phyloP scores from a whole-genome alignment of 129 eudicot genomes.

The Helichrysum umbraculigerum region DNA sequence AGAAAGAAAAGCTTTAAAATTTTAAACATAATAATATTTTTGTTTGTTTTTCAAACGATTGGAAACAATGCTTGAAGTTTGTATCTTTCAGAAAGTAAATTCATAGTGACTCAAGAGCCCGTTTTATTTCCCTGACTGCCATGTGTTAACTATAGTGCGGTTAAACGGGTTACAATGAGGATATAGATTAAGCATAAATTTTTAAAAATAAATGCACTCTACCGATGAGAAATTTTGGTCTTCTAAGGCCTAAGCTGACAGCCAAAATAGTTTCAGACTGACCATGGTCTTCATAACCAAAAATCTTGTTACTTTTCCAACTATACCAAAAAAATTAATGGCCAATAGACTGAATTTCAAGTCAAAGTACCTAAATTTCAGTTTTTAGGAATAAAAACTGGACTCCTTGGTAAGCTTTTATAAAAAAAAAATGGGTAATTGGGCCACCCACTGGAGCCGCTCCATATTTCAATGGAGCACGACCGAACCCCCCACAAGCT shows the following conservation, averaged over 20 bases:
- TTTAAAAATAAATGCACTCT: background rate
- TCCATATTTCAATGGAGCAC: no score
- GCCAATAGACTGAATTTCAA: background rate
- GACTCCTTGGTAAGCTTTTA: conserved; percentile 1
- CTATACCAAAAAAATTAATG: background rate
- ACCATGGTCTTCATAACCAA: background rate
- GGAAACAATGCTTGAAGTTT: background rate
- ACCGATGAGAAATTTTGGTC: background rate
- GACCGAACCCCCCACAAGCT: no score
- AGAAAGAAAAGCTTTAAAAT: background rate
- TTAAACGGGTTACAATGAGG: background rate
- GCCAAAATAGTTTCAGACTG: background rate
- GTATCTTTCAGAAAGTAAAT: background rate
- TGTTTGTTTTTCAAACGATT: background rate
- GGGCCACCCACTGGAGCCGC: no score
- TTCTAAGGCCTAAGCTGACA: background rate
- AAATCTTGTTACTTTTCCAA: background rate
- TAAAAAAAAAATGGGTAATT: no score
- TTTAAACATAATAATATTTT: no score
- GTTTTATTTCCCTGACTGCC: background rate
- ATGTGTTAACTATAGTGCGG: background rate
- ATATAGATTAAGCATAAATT: background rate
- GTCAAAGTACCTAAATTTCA: background rate
- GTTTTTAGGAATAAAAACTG: background rate
- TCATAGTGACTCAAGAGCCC: background rate